Evolutionary conservation across 2,329 filamentous ascomycete species (phyloP).

Genomic region (Nemania sp.): DNA sequence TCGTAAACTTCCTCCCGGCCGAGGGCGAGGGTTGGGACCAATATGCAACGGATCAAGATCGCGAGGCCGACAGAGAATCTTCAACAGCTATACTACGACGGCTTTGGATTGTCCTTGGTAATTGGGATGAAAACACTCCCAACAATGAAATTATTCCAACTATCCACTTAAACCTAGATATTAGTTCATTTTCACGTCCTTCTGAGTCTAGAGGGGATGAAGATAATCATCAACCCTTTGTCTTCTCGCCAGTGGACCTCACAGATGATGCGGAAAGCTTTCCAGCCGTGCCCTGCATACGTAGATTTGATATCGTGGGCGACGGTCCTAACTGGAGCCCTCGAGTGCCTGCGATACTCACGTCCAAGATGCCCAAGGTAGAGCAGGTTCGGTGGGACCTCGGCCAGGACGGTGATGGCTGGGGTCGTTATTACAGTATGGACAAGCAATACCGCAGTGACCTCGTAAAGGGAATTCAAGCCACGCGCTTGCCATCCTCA

Average conservation of each 20-base stretch:
- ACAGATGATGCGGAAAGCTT: not conserved
- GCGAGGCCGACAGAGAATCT: not conserved
- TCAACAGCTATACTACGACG: constrained; percentile 1
- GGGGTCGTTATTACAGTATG: constrained; percentile 18
- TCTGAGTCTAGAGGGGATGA: not conserved
- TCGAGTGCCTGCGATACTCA: not conserved
- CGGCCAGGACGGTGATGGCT: not conserved
- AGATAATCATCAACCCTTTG: not conserved
- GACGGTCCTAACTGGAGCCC: not conserved
- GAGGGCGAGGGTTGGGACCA: not conserved
- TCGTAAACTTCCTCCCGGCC: not conserved
- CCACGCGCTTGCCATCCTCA: not conserved
- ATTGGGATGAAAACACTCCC: not conserved
- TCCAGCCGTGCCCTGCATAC: not conserved
- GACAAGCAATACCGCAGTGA: not conserved
- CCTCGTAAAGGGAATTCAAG: constrained; percentile 2
- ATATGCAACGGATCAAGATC: constrained; percentile 1
- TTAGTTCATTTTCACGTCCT: not conserved
- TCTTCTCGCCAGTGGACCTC: constrained; percentile 5
- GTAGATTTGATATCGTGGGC: not conserved
- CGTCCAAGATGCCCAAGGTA: constrained; percentile 11
- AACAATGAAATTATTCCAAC: too few relatives aligned
- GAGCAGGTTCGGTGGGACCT: not conserved
- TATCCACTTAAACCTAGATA: not conserved
- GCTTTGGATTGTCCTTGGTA: constrained; percentile 1